phyloP scores from a whole-genome alignment of 2,329 filamentous ascomycete genomes.

The Graphilbum sp. region DNA sequence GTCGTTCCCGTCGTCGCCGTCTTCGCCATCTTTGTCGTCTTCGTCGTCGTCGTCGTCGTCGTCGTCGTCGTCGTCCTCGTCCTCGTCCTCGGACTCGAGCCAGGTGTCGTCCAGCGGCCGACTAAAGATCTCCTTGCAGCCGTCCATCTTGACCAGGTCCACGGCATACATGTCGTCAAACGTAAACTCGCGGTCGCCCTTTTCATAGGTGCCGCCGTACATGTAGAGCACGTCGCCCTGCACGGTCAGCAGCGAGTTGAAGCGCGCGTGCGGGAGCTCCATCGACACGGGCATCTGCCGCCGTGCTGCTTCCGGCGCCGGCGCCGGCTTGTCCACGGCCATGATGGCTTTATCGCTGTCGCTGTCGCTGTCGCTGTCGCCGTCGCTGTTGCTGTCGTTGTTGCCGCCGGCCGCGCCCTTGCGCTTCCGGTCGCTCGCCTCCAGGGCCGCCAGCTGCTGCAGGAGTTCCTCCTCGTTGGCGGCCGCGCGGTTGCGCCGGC shows the following conservation, averaged over 20 bases:
- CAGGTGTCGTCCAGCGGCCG: slow-evolving; percentile 67
- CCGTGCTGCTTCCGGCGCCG: slow-evolving; percentile 37
- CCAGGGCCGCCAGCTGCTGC: slow-evolving; percentile 69
- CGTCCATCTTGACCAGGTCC: slow-evolving; percentile 87
- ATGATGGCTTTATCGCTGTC: slow-evolving; percentile 34
- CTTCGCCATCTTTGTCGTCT: slow-evolving; percentile 38
- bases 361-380: slow-evolving; percentile 33
- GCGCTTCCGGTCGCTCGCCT: slow-evolving; percentile 27
- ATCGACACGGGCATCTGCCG: slow-evolving; percentile 51
- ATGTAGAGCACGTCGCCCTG: slow-evolving; percentile 89
- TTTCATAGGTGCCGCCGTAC: slow-evolving; percentile 89
- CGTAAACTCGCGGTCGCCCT: slow-evolving; percentile 85
- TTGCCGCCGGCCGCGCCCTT: neutral
- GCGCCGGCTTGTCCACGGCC: slow-evolving; percentile 32
- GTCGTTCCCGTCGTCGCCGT: slow-evolving; percentile 35
- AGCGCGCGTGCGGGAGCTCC: slow-evolving; percentile 78
- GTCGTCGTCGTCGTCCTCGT: slow-evolving; percentile 43
- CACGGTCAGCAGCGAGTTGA: slow-evolving; percentile 80
- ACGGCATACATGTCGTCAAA: slow-evolving; percentile 91
- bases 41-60: slow-evolving; percentile 46
- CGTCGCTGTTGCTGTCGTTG: neutral
- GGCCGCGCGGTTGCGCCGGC: slow-evolving; percentile 58
- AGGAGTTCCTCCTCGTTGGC: slow-evolving; percentile 86
- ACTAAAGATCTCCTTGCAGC: slow-evolving; percentile 80
- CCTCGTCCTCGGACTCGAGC: slow-evolving; percentile 45